A percentile compares a stretch with the other conserved stretches of the same genome.
Conservation (phyloP, 768 basidiomycete species). For the Boletus tomentosulus region DNA sequence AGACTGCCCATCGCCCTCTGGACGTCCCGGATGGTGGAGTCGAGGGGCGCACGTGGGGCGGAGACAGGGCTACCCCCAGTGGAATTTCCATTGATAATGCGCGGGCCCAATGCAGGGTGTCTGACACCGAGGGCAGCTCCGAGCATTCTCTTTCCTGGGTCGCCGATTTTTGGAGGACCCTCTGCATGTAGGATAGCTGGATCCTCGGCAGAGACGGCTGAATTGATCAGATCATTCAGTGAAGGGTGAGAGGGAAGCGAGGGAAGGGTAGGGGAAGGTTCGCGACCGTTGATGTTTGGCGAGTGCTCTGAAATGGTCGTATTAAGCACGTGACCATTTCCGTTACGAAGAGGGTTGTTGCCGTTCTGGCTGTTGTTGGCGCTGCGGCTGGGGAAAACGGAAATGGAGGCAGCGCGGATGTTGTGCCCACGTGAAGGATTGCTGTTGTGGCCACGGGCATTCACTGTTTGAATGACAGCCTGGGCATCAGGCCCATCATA, state of each 20-base stretch:
- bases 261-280: constrained; percentile 81
- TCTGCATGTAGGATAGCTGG: constrained; percentile 58
- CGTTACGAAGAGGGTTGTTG: constrained; percentile 22
- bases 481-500: constrained; percentile 96
- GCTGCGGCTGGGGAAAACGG: constrained; percentile 55
- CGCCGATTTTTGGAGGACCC: constrained; percentile 77
- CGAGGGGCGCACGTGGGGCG: constrained; percentile 38
- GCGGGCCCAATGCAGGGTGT: constrained; percentile 68
- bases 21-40: constrained; percentile 59
- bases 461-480: constrained; percentile 76
- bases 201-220: constrained; percentile 55
- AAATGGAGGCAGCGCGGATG: constrained; percentile 63
- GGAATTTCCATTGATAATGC: constrained; percentile 44
- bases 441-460: constrained; percentile 60
- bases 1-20: constrained; percentile 76
- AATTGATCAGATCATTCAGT: constrained; percentile 78
- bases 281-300: constrained; percentile 45
- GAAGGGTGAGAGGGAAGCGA: constrained; percentile 80
- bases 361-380: constrained; percentile 36
- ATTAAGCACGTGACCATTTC: constrained; percentile 36
- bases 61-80: constrained; percentile 29
- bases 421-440: constrained; percentile 69
- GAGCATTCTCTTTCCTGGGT: constrained; percentile 86
- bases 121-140: constrained; percentile 81
- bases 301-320: constrained; percentile 50